Evolutionary conservation across 768 basidiomycete genomes (phyloP).

Genomic region (Tylopilus balloui): DNA sequence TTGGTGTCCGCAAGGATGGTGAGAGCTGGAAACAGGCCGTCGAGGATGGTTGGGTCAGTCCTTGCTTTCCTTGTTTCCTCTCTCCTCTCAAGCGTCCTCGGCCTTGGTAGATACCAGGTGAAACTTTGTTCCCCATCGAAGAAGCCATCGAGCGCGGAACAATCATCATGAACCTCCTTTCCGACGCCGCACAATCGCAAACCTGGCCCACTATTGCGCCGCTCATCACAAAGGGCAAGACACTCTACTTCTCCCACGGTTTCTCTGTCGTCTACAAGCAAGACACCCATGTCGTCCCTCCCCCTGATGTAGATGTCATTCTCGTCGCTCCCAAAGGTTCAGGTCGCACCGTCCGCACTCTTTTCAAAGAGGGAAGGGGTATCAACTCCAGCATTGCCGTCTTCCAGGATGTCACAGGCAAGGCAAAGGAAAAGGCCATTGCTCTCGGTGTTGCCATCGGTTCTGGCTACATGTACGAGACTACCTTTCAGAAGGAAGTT

Average conservation of each 20-base stretch:
- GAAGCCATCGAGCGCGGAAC: slow-evolving; percentile 95
- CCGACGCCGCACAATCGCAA: slow-evolving; percentile 97
- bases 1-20: slow-evolving; percentile 95
- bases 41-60: slow-evolving; percentile 92
- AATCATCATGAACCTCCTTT: slow-evolving; percentile 99
- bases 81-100: background rate
- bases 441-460: slow-evolving; percentile 93
- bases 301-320: slow-evolving; percentile 94
- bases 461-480: slow-evolving; percentile 98
- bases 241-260: slow-evolving; percentile 99
- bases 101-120: slow-evolving; percentile 71
- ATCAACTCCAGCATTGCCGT: slow-evolving; percentile 95
- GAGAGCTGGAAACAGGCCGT: slow-evolving; percentile 95
- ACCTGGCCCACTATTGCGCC: slow-evolving; percentile 89
- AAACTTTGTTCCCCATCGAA: slow-evolving; percentile 97
- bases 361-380: slow-evolving; percentile 99
- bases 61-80: background rate
- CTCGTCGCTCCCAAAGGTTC: slow-evolving; percentile 99
- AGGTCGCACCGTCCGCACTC: slow-evolving; percentile 96
- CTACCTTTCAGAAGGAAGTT: slow-evolving; percentile 99
- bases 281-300: slow-evolving; percentile 90
- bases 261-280: slow-evolving; percentile 99
- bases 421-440: slow-evolving; percentile 95
- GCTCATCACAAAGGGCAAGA: slow-evolving; percentile 99
- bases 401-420: slow-evolving; percentile 96